Evolutionary conservation across 805 yeast genomes (phyloP), one percentile per base, ranked within the genome.

Genomic region (Ogataea zsoltii): DNA sequence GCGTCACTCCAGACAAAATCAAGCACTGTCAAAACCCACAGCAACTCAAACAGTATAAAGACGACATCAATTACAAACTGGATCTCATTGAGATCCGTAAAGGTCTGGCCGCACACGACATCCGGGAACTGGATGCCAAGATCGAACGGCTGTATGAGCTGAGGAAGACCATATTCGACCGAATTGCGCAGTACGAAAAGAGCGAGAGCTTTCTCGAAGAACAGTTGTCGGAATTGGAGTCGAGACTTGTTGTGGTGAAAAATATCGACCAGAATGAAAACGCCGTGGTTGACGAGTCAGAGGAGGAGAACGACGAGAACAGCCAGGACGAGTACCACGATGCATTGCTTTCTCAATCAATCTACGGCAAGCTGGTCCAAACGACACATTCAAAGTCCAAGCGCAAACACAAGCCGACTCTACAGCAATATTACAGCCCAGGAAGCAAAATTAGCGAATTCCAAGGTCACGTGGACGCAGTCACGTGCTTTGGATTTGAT

Each of bases 401-500:
- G 46, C 69, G 85, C 44, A 79, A 74, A 50, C 76, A 81, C 1
- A 74, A 73, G 46, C 84, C 89, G 7, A 79, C 86, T 0, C 60
- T 83, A 47, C 89, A 83, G 57, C 83, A 80, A 45, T 83, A 72
- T 54, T 84, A 81, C 55, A 71, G 72, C 25, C 72, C 84, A 1
- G 88, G 89, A 2, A 72, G 79, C 34, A 62, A 67, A 33, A 82
- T 85, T 23, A 62, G 70, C 30, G 61, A 71, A 13, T 66, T 83
- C 35, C 59, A 69, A 13, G 81, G 82, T 1, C 88, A 83, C 56
- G 70, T 70, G 3, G 79, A 74, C 35, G 51, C 77, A 2, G 69
- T 86, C 17, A 74, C 79, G 1, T 72, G 80, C 28, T 60, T 85
- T 47, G 90, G 82, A 51, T 85, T 85, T 60, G 89, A 85, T 58